Conservation (phyloP, 2,329 filamentous ascomycete species). For the Trichoderma sp. region DNA sequence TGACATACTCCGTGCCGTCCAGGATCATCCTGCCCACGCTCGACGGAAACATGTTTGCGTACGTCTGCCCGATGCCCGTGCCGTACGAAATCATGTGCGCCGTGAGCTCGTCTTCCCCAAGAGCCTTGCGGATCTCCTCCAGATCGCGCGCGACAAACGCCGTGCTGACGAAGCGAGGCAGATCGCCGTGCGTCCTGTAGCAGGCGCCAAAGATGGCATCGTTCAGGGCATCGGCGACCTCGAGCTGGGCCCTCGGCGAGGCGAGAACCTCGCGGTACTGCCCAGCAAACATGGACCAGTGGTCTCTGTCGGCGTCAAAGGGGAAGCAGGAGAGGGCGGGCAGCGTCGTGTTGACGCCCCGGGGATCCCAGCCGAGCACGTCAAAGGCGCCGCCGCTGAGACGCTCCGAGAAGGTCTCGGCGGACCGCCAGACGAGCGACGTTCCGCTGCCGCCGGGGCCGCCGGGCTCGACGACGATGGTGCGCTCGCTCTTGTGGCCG, state of each 20-base stretch:
- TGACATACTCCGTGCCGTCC: conserved; percentile 53
- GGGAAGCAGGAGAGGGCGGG: conserved; percentile 52
- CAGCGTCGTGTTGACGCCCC: conserved; percentile 53
- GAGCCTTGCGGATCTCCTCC: conserved; percentile 51
- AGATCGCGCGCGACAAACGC: conserved; percentile 52
- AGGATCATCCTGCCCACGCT: conserved; percentile 53
- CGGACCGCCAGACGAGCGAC: conserved; percentile 44
- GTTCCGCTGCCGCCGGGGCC: conserved; percentile 55
- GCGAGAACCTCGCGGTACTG: conserved; percentile 45
- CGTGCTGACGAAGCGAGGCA: conserved; percentile 51
- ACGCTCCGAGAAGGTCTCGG: conserved; percentile 44
- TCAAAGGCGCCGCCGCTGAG: conserved; percentile 50
- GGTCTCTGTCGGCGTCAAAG: conserved; percentile 49
- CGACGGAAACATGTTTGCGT: conserved; percentile 53
- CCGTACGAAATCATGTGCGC: conserved; percentile 56
- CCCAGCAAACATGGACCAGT: conserved; percentile 47
- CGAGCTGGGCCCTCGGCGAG: conserved; percentile 44
- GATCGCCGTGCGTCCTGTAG: conserved; percentile 47
- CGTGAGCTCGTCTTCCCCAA: conserved; percentile 51
- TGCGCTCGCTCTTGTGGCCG: conserved; percentile 48
- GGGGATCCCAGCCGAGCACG: conserved; percentile 58
- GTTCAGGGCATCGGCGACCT: conserved; percentile 50
- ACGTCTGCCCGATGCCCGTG: conserved; percentile 56
- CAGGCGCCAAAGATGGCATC: conserved; percentile 50
- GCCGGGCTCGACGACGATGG: conserved; percentile 54